phyloP scores from a whole-genome alignment of 768 basidiomycete species.

The Clavulina sp. region DNA sequence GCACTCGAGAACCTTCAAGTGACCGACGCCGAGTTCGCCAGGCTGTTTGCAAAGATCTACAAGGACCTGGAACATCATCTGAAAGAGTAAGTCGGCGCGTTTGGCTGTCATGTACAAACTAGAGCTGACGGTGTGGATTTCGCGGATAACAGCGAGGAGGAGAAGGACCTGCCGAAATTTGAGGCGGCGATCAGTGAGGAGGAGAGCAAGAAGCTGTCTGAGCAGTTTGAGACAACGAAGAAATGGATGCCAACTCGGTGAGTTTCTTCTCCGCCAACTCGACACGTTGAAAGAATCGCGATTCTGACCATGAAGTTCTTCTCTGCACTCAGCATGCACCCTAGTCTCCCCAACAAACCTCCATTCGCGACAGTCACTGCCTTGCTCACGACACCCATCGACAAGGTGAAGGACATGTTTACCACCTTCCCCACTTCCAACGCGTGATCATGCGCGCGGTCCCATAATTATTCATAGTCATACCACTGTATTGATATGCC shows the following conservation, averaged over 20 bases:
- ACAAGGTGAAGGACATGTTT: constrained; percentile 41
- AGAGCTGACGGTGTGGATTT: constrained; percentile 15
- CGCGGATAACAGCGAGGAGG: constrained; percentile 28
- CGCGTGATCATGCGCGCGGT: too few relatives aligned
- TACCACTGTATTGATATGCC: too few relatives aligned
- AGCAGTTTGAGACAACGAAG: constrained; percentile 37
- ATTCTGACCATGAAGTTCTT: too few relatives aligned
- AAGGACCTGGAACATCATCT: constrained; percentile 21
- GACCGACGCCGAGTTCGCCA: constrained; percentile 23
- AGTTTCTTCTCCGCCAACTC: constrained; percentile 10
- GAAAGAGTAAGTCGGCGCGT: constrained; percentile 20
- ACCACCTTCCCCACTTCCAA: constrained; percentile 36
- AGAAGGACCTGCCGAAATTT: constrained; percentile 31
- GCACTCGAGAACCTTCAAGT: constrained; percentile 23
- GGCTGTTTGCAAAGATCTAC: constrained; percentile 11
- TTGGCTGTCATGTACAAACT: constrained; percentile 24
- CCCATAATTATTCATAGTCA: too few relatives aligned
- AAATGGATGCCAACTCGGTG: constrained; percentile 44
- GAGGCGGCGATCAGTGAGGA: constrained; percentile 24
- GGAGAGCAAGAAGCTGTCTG: constrained; percentile 28
- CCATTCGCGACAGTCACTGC: constrained; percentile 43
- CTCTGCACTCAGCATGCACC: constrained; percentile 39
- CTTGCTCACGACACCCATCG: constrained; percentile 36
- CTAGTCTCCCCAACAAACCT: constrained; percentile 35
- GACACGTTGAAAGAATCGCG: background rate